Evolutionary conservation across 169 alveolate species (phyloP).

Genomic region (Cryptosporidium viatorum): DNA sequence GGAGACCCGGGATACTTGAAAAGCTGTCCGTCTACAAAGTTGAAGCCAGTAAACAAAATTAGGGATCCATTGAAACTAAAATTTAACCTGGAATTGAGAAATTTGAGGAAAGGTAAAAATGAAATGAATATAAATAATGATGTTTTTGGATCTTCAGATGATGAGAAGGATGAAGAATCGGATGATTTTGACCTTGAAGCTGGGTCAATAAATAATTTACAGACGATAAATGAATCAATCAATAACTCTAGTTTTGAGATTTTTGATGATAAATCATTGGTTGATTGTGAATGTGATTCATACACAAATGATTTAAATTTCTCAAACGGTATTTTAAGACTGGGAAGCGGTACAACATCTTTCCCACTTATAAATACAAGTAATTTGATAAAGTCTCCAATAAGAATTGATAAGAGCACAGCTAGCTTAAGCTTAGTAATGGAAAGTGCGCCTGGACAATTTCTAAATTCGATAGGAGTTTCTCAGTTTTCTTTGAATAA

Average conservation of each 20-base stretch:
- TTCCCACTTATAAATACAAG: slow-evolving; percentile 23
- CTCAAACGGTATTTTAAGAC: neutral
- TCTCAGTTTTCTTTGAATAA: slow-evolving; percentile 19
- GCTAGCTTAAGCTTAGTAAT: slow-evolving; percentile 55
- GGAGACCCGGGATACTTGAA: slow-evolving; percentile 64
- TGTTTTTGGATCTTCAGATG: slow-evolving; percentile 21
- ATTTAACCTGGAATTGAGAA: slow-evolving; percentile 33
- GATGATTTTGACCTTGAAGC: slow-evolving; percentile 35
- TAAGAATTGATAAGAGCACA: slow-evolving; percentile 67
- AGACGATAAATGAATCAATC: neutral
- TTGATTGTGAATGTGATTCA: neutral
- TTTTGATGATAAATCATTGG: neutral
- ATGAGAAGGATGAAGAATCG: slow-evolving; percentile 29
- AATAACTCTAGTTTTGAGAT: slow-evolving; percentile 26
- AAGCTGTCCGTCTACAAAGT: slow-evolving; percentile 54
- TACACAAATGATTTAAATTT: neutral
- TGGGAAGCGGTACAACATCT: slow-evolving; percentile 19
- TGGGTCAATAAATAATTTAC: neutral
- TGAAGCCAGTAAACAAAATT: slow-evolving; percentile 49
- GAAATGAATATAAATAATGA: neutral
- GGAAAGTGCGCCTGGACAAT: slow-evolving; percentile 68
- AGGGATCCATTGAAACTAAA: slow-evolving; percentile 49
- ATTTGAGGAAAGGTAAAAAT: neutral
- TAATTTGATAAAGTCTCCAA: slow-evolving; percentile 45
- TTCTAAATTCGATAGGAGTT: slow-evolving; percentile 58